Evolutionary conservation across 345 rosid genomes (phyloP).

Genomic region (Triadica sebifera): DNA sequence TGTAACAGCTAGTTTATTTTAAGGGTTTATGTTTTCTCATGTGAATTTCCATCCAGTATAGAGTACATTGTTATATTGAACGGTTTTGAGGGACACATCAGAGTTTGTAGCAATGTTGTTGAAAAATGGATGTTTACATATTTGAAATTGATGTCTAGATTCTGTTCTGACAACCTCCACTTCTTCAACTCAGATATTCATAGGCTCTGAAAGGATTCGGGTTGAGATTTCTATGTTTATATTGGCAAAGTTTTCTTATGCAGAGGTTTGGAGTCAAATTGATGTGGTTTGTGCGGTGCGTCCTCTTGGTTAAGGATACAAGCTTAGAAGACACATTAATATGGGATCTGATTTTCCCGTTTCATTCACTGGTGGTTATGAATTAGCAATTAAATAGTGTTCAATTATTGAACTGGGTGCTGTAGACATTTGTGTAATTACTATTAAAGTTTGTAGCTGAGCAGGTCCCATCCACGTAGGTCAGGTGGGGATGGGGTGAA

Average conservation of each 20-base stretch:
- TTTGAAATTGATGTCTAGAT: not conserved
- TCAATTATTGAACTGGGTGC: no score
- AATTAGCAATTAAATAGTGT: not conserved
- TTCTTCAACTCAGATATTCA: not conserved
- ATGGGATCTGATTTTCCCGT: not conserved
- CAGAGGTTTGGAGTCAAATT: not conserved
- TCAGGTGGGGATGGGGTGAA: not conserved
- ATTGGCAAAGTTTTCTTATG: not conserved
- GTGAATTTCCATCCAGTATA: not conserved
- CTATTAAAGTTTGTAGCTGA: no score
- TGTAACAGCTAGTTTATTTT: not conserved
- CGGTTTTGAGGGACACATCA: not conserved
- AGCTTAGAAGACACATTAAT: not conserved
- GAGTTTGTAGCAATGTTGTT: not conserved
- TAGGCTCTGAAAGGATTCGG: not conserved
- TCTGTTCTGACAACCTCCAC: not conserved
- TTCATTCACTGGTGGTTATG: not conserved
- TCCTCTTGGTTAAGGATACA: not conserved
- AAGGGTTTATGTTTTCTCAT: not conserved
- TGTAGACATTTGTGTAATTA: no score
- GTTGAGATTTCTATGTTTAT: not conserved
- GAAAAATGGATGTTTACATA: not conserved
- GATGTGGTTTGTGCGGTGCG: not conserved
- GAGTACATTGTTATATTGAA: not conserved
- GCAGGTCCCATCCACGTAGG: not conserved